Percentiles rank a stretch among this genome's conserved stretches.
These are phyloP conservation scores for Trypanosoma brucei DNA, from an alignment of 208 protist genomes.

Conservation along the genomic window DNA sequence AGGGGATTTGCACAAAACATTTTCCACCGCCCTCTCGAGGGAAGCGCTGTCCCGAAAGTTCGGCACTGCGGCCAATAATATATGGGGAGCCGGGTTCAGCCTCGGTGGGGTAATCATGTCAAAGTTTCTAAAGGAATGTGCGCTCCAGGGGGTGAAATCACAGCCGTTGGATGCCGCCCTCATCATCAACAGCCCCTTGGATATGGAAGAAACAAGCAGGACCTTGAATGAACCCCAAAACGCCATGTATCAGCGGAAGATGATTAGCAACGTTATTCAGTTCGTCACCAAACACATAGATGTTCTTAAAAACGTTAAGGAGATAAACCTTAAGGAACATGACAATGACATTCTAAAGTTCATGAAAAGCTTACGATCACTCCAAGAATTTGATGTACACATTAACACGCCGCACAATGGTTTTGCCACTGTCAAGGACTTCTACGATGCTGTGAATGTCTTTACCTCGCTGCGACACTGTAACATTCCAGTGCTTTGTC, in stretches of 20 bases:
- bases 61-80: constrained; percentile 16
- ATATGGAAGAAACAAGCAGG: constrained; percentile 35
- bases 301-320: constrained; percentile 37
- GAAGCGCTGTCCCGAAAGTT: constrained; percentile 28
- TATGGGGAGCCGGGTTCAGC: constrained; percentile 66
- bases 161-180: constrained; percentile 41
- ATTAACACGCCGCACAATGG: constrained; percentile 59
- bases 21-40: constrained; percentile 19
- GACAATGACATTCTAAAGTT: constrained; percentile 16
- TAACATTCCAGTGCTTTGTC: constrained; percentile 57
- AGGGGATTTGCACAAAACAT: constrained; percentile 35
- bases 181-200: constrained; percentile 51
- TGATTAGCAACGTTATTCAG: constrained; percentile 35
- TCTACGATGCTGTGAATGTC: constrained; percentile 50
- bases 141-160: background rate
- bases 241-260: constrained; percentile 52
- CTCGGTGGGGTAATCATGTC: constrained; percentile 65
- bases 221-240: constrained; percentile 24
- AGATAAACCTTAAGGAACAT: constrained; percentile 20
- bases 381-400: constrained; percentile 53
- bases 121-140: constrained; percentile 61
- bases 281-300: constrained; percentile 47
- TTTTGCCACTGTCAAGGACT: constrained; percentile 48
- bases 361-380: constrained; percentile 29
- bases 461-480: constrained; percentile 40